Conservation (phyloP, 116 monocot species). For the Papilionanthe hybrid region DNA sequence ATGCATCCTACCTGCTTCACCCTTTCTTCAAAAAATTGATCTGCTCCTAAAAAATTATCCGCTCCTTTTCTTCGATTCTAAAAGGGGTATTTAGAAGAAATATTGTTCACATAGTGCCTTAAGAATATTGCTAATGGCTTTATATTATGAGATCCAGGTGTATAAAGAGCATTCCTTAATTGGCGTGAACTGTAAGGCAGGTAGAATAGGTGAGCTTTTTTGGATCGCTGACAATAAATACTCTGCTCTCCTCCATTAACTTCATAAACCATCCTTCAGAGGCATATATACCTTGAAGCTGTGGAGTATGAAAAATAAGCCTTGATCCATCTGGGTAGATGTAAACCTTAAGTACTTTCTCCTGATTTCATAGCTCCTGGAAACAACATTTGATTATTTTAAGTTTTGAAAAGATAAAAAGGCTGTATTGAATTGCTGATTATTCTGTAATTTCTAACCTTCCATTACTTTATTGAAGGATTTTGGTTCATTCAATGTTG, state of each 20-base stretch:
- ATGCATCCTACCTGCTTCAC: no score
- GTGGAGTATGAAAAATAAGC: slow-evolving; percentile 29
- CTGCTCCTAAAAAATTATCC: slow-evolving; percentile 34
- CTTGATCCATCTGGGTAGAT: slow-evolving; percentile 17
- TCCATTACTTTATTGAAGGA: no score
- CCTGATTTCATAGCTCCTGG: slow-evolving; percentile 31
- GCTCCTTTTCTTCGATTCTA: slow-evolving; percentile 29
- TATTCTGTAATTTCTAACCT: no score
- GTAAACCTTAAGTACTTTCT: slow-evolving; percentile 28
- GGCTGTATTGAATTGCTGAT: no score
- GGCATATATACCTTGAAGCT: slow-evolving; percentile 27
- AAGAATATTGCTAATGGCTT: slow-evolving; percentile 22
- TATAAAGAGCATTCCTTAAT: slow-evolving; percentile 13
- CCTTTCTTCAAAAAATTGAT: no score
- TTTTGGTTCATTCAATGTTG: no score
- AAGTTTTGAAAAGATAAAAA: no score
- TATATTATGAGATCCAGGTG: slow-evolving; percentile 23
- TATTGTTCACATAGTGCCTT: slow-evolving; percentile 23
- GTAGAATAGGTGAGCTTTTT: slow-evolving; percentile 27
- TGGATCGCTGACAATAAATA: no score
- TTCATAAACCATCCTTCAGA: slow-evolving; percentile 43
- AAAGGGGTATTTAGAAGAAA: slow-evolving; percentile 24
- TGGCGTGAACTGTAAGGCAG: slow-evolving; percentile 21
- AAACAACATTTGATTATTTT: no score
- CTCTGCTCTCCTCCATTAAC: no score